These are phyloP conservation scores for Penicillium sp. DNA, from an alignment of 2,329 filamentous ascomycete species.

Conservation along the genomic window DNA sequence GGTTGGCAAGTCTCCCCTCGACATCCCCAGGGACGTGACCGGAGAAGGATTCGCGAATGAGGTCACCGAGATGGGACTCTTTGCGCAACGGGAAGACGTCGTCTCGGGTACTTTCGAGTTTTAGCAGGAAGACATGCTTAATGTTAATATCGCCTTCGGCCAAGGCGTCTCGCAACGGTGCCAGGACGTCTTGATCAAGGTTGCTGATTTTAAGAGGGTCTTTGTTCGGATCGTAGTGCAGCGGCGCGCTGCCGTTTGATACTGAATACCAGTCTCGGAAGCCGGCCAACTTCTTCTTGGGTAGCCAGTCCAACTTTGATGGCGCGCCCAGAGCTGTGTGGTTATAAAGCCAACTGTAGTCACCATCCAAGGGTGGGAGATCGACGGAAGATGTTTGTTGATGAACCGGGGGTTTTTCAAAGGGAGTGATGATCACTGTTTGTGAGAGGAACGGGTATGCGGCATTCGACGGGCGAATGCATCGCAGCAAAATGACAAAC, in stretches of 20 bases:
- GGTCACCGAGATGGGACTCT: conserved; percentile 29
- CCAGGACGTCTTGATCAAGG: conserved; percentile 31
- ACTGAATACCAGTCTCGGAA: conserved; percentile 25
- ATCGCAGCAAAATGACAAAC: conserved; percentile 10
- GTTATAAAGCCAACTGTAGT: conserved; percentile 23
- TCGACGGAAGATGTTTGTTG: conserved; percentile 10
- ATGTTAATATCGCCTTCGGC: conserved; percentile 30
- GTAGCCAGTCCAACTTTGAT: conserved; percentile 21
- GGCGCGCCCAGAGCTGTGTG: conserved; percentile 19
- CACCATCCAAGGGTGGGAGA: conserved; percentile 12
- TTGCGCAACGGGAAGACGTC: conserved; percentile 46
- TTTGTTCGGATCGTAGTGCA: conserved; percentile 35
- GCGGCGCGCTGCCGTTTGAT: not conserved
- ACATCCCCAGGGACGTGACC: conserved; percentile 33
- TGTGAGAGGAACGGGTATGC: conserved; percentile 22
- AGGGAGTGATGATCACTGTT: conserved; percentile 21
- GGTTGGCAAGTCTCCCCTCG: conserved; percentile 20
- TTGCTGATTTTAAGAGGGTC: conserved; percentile 46
- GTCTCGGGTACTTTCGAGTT: conserved; percentile 45
- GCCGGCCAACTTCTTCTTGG: conserved; percentile 12
- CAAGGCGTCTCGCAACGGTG: conserved; percentile 21
- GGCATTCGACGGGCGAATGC: conserved; percentile 14
- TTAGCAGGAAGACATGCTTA: conserved; percentile 42
- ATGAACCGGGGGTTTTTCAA: conserved; percentile 14
- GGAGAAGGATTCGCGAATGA: conserved; percentile 36